Evolutionary conservation across 768 basidiomycete species (phyloP).

Genomic region (Rhodotorula sphaerocarpa): DNA sequence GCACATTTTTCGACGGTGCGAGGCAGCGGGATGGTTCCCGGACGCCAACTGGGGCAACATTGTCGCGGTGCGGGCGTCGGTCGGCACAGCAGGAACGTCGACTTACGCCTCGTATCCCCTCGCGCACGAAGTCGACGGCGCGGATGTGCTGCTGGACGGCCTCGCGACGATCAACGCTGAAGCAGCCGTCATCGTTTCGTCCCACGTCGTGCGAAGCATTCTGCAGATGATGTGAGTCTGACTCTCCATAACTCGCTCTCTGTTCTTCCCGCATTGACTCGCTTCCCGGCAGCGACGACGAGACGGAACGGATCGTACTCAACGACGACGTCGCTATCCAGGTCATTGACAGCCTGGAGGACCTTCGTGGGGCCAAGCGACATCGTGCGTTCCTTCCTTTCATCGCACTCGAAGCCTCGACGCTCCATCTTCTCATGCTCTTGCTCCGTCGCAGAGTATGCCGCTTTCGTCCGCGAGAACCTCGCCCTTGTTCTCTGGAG

Average conservation of each 20-base stretch:
- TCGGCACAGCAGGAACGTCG: slow-evolving; percentile 14
- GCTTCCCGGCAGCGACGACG: neutral
- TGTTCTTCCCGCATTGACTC: neutral
- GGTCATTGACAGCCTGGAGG: slow-evolving; percentile 19
- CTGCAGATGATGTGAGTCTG: neutral
- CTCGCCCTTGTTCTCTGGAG: slow-evolving; percentile 20
- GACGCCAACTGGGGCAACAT: slow-evolving; percentile 25
- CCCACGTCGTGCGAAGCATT: slow-evolving; percentile 20
- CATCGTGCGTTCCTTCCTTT: slow-evolving; percentile 23
- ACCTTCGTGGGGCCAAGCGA: slow-evolving; percentile 9
- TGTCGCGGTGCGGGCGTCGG: slow-evolving; percentile 21
- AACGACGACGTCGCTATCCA: slow-evolving; percentile 20
- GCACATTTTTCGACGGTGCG: slow-evolving; percentile 15
- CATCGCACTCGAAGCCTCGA: no score
- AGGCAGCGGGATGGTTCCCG: slow-evolving; percentile 24
- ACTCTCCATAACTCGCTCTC: no score
- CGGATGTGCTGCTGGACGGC: slow-evolving; percentile 8
- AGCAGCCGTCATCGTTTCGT: slow-evolving; percentile 21
- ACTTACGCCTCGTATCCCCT: slow-evolving; percentile 23
- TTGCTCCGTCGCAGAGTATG: slow-evolving; percentile 6
- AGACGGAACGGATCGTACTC: slow-evolving; percentile 4
- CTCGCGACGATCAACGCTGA: slow-evolving; percentile 27
- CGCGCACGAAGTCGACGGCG: slow-evolving; percentile 20
- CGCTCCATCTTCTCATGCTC: neutral
- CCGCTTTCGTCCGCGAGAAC: slow-evolving; percentile 18